Percentiles rank a stretch among this genome's conserved stretches.
Evolutionary conservation across 331 rosid genomes (phyloP).

Genomic region (Rosa hybrid): DNA sequence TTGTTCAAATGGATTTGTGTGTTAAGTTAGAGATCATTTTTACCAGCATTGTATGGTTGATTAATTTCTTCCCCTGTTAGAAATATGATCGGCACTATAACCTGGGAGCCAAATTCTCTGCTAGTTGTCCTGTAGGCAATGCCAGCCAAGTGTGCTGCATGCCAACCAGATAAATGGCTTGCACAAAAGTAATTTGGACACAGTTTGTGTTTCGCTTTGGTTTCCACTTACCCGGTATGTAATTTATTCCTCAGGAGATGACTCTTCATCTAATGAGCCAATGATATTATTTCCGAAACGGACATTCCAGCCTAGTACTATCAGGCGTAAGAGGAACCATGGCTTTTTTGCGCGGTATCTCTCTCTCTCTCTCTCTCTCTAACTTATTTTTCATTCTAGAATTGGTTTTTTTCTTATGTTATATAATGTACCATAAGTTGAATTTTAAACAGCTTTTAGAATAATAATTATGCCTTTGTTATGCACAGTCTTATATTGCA

Average conservation of each 20-base stretch:
- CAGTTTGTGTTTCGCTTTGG: neutral
- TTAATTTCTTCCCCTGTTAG: conserved; percentile 1
- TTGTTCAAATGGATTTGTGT: neutral
- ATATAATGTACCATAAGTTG: neutral
- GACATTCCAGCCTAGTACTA: conserved; percentile 85
- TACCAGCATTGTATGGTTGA: neutral
- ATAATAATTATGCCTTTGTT: neutral
- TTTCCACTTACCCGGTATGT: neutral
- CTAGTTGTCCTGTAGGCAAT: neutral
- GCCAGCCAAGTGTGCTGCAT: neutral
- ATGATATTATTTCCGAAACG: conserved; percentile 84
- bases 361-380: conserved; percentile 18
- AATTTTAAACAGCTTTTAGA: neutral
- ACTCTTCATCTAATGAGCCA: conserved; percentile 59
- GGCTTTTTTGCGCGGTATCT: conserved; percentile 89
- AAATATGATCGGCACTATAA: neutral
- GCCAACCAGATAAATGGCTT: neutral
- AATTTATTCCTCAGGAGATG: conserved; percentile 45
- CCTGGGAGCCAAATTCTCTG: neutral
- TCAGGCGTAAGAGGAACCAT: conserved; percentile 83
- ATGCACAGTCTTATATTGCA: neutral
- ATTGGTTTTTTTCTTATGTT: neutral
- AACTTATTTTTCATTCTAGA: too few species aligned
- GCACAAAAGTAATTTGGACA: neutral
- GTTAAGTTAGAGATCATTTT: neutral